Conservation (phyloP, 495 filamentous ascomycete genomes). For the Aspergillus avenaceus region DNA sequence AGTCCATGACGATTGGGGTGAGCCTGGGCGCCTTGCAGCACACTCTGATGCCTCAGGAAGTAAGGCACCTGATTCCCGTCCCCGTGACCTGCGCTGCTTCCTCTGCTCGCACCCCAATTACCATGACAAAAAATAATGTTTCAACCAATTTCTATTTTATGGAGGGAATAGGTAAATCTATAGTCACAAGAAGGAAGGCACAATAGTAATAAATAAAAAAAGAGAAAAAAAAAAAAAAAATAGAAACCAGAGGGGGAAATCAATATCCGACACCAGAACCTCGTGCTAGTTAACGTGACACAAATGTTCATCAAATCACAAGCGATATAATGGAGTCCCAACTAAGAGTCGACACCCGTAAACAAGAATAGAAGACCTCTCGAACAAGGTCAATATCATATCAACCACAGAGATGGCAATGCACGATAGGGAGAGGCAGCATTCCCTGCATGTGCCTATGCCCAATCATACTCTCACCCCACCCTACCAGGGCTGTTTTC, state of each 20-base stretch:
- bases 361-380: slow-evolving; percentile 18
- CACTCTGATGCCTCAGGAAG: background rate
- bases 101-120: too few species aligned
- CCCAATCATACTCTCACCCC: slow-evolving; percentile 11
- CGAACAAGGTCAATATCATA: slow-evolving; percentile 23
- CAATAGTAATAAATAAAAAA: slow-evolving; percentile 8
- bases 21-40: background rate
- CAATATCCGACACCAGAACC: slow-evolving; percentile 31
- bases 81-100: too few species aligned
- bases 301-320: slow-evolving; percentile 25
- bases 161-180: slow-evolving; percentile 7
- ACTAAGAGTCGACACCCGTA: slow-evolving; percentile 7
- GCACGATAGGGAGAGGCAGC: slow-evolving; percentile 20
- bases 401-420: slow-evolving; percentile 12
- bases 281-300: slow-evolving; percentile 19
- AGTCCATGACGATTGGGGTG: background rate
- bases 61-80: too few species aligned
- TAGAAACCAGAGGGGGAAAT: slow-evolving; percentile 25
- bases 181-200: slow-evolving; percentile 13
- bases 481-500: slow-evolving; percentile 1
- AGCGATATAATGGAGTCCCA: slow-evolving; percentile 21
- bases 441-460: slow-evolving; percentile 37
- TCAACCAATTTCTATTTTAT: slow-evolving; percentile 3
- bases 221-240: slow-evolving; percentile 15
- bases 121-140: too few species aligned